Evolutionary conservation across 331 rosid genomes (phyloP), one percentile per base, ranked within the genome.

Genomic region (Erythrophleum ivorense): DNA sequence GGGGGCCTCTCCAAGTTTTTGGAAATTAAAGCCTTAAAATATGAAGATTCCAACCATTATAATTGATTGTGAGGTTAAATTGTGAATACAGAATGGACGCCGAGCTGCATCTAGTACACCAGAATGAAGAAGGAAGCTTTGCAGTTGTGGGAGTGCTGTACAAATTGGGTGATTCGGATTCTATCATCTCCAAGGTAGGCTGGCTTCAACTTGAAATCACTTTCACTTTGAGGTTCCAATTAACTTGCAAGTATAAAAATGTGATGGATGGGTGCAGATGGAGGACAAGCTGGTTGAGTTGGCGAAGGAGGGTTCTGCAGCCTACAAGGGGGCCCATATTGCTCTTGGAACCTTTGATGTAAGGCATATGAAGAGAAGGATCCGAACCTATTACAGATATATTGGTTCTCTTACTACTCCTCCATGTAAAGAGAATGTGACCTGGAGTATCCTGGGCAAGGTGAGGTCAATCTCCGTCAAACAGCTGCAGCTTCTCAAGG

Each of bases 341-440:
- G 77, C 89, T 7, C 58, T 95, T 10, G 92, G 92, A 60, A 60
- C 19, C 24, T 57, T 89, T 38, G 77, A 86, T 11, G 21, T 80
- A 1, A 85, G 82, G 64, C 83, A 82, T 9, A 21, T 91, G 15
- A 84, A 55, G 74, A 79, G 76, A 70, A 83, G 54, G 45, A 71
- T 82, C 9, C 89, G 77, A 38, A 93, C 82, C 50, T 93, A 88
- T 82, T 93, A 77, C 70, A 86, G 92, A 90, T 95, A 93, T 78
- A 21, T 36, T 43, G 98, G 98, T 21, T 95, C 98, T 70, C 87
- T 91, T 77, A 91, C 97, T 15, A 81, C 95, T 69, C 98, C 98
- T 62, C 98, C 98, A 0, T 95, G 98, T 86, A 81, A 79, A 19
- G 96, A 95, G 84, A 82, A 86, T 36, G 91, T 93, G 79, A 19